Conservation (phyloP, 306 rosid genomes). For the Ochetophila trinervis region DNA sequence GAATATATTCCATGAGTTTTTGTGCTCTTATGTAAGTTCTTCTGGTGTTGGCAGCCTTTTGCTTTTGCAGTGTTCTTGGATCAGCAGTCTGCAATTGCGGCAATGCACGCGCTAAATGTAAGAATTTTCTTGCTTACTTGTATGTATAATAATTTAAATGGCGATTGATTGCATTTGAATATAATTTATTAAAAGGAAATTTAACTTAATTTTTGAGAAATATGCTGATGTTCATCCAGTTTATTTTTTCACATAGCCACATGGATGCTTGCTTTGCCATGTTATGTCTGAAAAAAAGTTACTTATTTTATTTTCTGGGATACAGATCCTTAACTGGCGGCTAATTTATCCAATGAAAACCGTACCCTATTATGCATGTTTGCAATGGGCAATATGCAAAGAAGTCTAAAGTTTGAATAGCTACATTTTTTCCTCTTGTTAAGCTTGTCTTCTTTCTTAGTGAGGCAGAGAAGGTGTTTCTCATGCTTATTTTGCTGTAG, state of each 20-base stretch:
- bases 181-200: not conserved
- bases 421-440: not conserved
- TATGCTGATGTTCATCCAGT: not conserved
- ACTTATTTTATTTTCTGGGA: too few species aligned
- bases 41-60: constrained; percentile 59
- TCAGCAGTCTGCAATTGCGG: constrained; percentile 78
- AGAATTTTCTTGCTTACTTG: constrained; percentile 23
- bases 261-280: not conserved
- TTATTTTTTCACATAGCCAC: not conserved
- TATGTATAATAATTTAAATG: not conserved
- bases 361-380: too few species aligned
- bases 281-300: too few species aligned
- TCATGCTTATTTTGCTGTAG: not conserved
- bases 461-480: not conserved
- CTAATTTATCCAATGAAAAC: too few species aligned
- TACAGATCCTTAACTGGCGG: too few species aligned
- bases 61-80: constrained; percentile 87
- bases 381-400: too few species aligned
- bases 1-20: not conserved
- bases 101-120: constrained; percentile 84
- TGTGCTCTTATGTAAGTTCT: not conserved
- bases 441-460: not conserved
- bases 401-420: not conserved
- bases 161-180: too few species aligned
- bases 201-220: not conserved